phyloP scores from a whole-genome alignment of 2,329 filamentous ascomycete genomes.

The Fusarium ambrosium region DNA sequence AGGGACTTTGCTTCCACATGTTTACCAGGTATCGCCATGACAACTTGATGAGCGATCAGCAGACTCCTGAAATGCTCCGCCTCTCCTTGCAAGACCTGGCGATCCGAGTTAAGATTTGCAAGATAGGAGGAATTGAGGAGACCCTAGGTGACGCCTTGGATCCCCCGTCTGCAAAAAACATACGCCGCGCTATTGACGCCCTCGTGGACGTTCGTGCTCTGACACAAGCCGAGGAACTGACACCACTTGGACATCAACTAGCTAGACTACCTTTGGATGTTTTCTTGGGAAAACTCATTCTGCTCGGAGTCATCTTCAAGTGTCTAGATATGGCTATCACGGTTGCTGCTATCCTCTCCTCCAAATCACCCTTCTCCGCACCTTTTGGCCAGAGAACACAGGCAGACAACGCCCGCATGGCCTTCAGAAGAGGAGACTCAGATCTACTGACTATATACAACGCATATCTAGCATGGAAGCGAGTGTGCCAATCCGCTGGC shows the following conservation, averaged over 20 bases:
- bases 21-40: conserved; percentile 94
- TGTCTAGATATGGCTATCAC: conserved; percentile 94
- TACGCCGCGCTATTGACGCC: conserved; percentile 91
- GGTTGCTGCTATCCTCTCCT: conserved; percentile 91
- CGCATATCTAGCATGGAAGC: conserved; percentile 91
- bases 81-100: conserved; percentile 94
- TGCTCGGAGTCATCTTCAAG: conserved; percentile 87
- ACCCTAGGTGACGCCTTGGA: conserved; percentile 91
- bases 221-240: conserved; percentile 84
- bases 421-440: conserved; percentile 88
- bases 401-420: conserved; percentile 82
- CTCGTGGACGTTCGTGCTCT: conserved; percentile 93
- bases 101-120: conserved; percentile 97
- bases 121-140: conserved; percentile 91
- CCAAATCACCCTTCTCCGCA: conserved; percentile 92
- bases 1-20: conserved; percentile 94
- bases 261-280: conserved; percentile 93
- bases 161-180: conserved; percentile 91
- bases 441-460: conserved; percentile 95
- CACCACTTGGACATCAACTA: conserved; percentile 86
- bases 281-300: conserved; percentile 92
- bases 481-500: conserved; percentile 77
- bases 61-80: conserved; percentile 96
- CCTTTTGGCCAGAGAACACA: conserved; percentile 87
- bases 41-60: conserved; percentile 86